A percentile compares a stretch with the other conserved stretches of the same genome.
phyloP scores from a whole-genome alignment of 129 eudicot species.

The Dittrichia graveolens region DNA sequence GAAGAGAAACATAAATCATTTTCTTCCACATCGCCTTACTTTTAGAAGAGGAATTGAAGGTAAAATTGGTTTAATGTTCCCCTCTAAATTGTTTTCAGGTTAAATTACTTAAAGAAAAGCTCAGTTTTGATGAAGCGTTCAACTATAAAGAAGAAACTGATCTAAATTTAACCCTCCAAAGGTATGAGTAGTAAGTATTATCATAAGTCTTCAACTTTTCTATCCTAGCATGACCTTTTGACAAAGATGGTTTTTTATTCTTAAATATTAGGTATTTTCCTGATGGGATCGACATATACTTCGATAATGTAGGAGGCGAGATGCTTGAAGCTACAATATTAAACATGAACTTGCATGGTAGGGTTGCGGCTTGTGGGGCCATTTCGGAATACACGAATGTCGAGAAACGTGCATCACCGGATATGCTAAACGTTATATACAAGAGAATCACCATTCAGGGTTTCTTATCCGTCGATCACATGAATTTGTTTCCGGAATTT shows the following conservation, averaged over 20 bases:
- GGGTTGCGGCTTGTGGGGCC: constrained; percentile 75
- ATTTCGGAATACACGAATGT: constrained; percentile 64
- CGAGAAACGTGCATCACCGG: constrained; percentile 47
- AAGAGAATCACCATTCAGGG: constrained; percentile 70
- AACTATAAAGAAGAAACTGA: constrained; percentile 72
- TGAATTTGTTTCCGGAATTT: constrained; percentile 46
- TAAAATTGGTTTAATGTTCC: not conserved
- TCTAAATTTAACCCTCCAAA: constrained; percentile 54
- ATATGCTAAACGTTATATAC: constrained; percentile 67
- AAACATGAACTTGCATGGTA: constrained; percentile 73
- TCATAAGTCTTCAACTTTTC: not conserved
- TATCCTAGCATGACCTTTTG: not conserved
- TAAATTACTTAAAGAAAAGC: constrained; percentile 57
- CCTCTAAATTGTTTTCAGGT: constrained; percentile 39
- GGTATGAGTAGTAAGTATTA: constrained; percentile 29
- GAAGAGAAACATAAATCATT: no score
- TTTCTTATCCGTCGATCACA: constrained; percentile 55
- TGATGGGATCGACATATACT: no score
- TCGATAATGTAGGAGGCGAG: no score
- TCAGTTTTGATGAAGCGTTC: constrained; percentile 83
- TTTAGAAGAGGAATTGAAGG: no score
- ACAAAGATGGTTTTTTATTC: not conserved
- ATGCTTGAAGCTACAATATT: no score
- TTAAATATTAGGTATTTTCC: not conserved
- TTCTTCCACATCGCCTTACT: no score